Percentiles rank a stretch among this genome's conserved stretches.
These are phyloP conservation scores for Dentipellis sp. DNA, from an alignment of 768 basidiomycete genomes.

Conservation along the genomic window DNA sequence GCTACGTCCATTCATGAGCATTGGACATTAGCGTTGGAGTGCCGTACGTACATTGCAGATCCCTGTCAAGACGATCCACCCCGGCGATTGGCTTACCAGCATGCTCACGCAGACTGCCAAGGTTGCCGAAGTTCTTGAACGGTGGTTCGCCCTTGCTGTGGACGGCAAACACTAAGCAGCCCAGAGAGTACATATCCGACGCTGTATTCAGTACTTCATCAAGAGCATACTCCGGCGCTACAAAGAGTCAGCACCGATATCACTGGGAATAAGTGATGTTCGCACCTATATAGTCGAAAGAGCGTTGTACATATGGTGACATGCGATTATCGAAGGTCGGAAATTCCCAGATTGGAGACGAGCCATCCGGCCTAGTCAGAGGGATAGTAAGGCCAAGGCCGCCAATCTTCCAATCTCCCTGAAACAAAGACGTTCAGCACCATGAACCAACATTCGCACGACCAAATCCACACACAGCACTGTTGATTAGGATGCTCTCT, in stretches of 20 bases:
- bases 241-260: not conserved
- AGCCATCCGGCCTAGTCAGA: slow-evolving; percentile 56
- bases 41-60: slow-evolving; percentile 52
- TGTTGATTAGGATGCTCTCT: slow-evolving; percentile 85
- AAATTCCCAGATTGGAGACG: slow-evolving; percentile 80
- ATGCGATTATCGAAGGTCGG: slow-evolving; percentile 79
- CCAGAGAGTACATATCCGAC: slow-evolving; percentile 91
- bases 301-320: slow-evolving; percentile 77
- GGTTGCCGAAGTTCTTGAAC: slow-evolving; percentile 74
- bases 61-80: slow-evolving; percentile 56
- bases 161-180: slow-evolving; percentile 85
- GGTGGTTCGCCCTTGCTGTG: slow-evolving; percentile 85
- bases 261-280: not conserved
- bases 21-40: not conserved
- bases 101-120: slow-evolving; percentile 61
- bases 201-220: slow-evolving; percentile 82
- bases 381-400: slow-evolving; percentile 85
- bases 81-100: slow-evolving; percentile 54
- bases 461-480: slow-evolving; percentile 48
- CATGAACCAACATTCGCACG: slow-evolving; percentile 1
- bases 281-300: slow-evolving; percentile 91
- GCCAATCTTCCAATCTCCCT: slow-evolving; percentile 98
- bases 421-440: not conserved
- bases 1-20: slow-evolving; percentile 31
- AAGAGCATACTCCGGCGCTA: slow-evolving; percentile 91